phyloP scores from a whole-genome alignment of 225 moss, liverwort and hornwort genomes.

The Pseudisothecium myosuroides region DNA sequence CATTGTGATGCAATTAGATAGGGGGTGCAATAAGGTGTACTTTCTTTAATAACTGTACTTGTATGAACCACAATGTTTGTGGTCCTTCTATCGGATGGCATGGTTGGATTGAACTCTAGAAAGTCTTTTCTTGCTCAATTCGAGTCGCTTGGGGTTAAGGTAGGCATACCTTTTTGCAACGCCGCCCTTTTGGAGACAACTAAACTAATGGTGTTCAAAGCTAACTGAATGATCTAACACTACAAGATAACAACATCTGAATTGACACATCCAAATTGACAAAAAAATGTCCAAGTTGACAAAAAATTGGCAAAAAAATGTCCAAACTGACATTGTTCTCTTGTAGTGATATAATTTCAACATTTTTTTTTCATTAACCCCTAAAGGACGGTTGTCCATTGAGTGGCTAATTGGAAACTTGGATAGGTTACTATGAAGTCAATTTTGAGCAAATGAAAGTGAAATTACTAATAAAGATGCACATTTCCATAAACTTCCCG shows the following conservation, averaged over 20 bases:
- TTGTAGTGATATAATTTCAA: no score
- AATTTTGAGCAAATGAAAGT: neutral
- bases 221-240: neutral
- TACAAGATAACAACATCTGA: no score
- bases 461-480: neutral
- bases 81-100: neutral
- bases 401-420: neutral
- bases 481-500: fast-evolving
- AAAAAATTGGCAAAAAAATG: no score
- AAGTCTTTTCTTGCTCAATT: neutral
- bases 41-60: neutral
- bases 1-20: neutral
- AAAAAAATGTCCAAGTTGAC: no score
- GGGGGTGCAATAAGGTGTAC: neutral
- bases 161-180: neutral
- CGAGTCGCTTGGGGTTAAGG: neutral
- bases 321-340: no score
- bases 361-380: neutral
- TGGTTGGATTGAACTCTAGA: neutral
- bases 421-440: neutral
- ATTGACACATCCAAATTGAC: no score
- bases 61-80: neutral
- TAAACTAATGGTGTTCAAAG: neutral
- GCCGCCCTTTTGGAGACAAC: fast-evolving
- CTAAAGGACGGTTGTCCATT: neutral